Percentiles rank a stretch among this genome's conserved stretches.
Conservation (phyloP, 2,329 filamentous ascomycete species). For the Penicillium brevicompactum region DNA sequence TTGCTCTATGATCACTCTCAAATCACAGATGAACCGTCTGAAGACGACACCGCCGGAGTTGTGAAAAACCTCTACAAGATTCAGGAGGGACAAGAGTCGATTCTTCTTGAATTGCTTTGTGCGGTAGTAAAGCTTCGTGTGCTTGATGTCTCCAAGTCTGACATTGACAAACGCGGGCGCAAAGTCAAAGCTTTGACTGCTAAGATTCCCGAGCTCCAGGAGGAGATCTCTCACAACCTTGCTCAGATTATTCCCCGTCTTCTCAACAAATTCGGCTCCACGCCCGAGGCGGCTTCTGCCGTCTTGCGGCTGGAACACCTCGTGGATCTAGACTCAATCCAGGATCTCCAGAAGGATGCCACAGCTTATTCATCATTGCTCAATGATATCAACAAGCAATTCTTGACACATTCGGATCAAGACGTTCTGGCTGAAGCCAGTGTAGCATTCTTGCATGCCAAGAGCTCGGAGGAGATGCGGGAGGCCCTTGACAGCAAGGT, state of each 20-base stretch:
- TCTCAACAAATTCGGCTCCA: constrained; percentile 90
- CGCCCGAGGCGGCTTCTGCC: constrained; percentile 79
- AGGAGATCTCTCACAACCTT: constrained; percentile 76
- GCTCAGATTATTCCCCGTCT: constrained; percentile 79
- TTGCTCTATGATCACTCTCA: constrained; percentile 87
- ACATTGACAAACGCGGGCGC: constrained; percentile 57
- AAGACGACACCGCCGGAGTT: constrained; percentile 61
- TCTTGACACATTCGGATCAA: constrained; percentile 86
- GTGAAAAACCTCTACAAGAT: constrained; percentile 75
- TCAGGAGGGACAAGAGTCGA: constrained; percentile 73
- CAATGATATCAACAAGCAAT: constrained; percentile 91
- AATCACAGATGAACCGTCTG: constrained; percentile 55
- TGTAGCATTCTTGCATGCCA: constrained; percentile 78
- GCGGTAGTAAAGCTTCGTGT: constrained; percentile 77
- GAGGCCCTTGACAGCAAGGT: constrained; percentile 82
- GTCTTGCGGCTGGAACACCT: constrained; percentile 84
- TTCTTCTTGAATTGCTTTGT: constrained; percentile 84
- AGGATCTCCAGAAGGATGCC: constrained; percentile 83
- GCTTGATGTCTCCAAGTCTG: constrained; percentile 64
- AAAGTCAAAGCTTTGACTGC: constrained; percentile 62
- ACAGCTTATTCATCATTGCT: constrained; percentile 77
- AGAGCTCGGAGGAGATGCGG: constrained; percentile 82
- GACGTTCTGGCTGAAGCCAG: constrained; percentile 82
- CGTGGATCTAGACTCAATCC: constrained; percentile 83
- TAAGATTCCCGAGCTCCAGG: constrained; percentile 69